A percentile compares a stretch with the other conserved stretches of the same genome.
Conservation (phyloP, 1,139 yeast species). For the Scheffersomyces cryptocercus region DNA sequence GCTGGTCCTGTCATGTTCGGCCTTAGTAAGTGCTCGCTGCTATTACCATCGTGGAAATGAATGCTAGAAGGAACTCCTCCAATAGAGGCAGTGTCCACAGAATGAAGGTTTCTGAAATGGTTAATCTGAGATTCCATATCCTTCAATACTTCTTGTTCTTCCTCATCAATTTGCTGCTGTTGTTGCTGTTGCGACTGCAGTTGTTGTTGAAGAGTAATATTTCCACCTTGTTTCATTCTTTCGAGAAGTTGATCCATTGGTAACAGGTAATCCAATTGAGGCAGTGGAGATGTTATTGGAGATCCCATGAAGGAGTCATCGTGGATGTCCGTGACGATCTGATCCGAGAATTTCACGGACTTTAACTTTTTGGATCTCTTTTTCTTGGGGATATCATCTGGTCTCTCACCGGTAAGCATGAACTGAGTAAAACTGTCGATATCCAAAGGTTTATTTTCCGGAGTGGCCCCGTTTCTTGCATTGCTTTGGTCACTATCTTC, state of each 20-base stretch:
- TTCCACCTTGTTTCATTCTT: slow-evolving; percentile 30
- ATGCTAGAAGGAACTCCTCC: slow-evolving; percentile 57
- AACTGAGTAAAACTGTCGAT: slow-evolving; percentile 75
- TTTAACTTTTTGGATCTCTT: slow-evolving; percentile 44
- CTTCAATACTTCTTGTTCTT: slow-evolving; percentile 59
- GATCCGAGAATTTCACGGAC: slow-evolving; percentile 72
- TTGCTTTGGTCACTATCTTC: not conserved
- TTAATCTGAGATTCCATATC: slow-evolving; percentile 70
- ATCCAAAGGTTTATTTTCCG: slow-evolving; percentile 45
- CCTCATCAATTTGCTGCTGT: slow-evolving; percentile 42
- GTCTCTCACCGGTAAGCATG: slow-evolving; percentile 70
- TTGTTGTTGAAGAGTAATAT: slow-evolving; percentile 12
- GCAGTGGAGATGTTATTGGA: slow-evolving; percentile 26
- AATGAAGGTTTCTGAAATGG: slow-evolving; percentile 61
- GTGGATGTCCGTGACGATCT: slow-evolving; percentile 50
- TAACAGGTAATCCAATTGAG: slow-evolving; percentile 54
- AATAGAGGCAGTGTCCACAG: slow-evolving; percentile 65
- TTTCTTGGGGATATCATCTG: slow-evolving; percentile 39
- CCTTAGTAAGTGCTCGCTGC: slow-evolving; percentile 31
- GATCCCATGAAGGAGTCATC: slow-evolving; percentile 24
- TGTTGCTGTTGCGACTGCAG: slow-evolving; percentile 26
- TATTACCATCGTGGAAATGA: slow-evolving; percentile 28
- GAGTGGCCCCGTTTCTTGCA: not conserved
- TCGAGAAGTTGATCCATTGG: slow-evolving; percentile 74
- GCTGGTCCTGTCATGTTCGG: slow-evolving; percentile 62